Percentiles rank a stretch among this genome's conserved stretches.
Conservation (phyloP, 495 filamentous ascomycete genomes). For the Xylaria bambusicola region DNA sequence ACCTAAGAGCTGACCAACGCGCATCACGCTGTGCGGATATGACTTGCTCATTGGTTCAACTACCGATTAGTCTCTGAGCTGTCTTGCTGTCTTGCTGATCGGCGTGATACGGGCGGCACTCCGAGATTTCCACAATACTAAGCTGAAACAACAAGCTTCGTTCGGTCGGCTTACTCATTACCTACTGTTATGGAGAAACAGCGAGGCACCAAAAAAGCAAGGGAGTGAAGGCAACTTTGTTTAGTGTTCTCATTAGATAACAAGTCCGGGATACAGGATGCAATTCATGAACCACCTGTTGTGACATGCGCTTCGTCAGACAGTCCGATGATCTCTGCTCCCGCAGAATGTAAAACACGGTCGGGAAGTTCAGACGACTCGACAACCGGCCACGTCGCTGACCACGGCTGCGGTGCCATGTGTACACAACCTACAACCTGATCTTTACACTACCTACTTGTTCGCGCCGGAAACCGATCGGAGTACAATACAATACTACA, state of each 20-base stretch:
- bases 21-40: neutral
- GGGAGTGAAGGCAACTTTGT: no score
- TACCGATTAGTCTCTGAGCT: neutral
- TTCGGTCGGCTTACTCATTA: neutral
- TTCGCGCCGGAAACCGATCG: slow-evolving; percentile 11
- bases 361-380: neutral
- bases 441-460: neutral
- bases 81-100: slow-evolving; percentile 4
- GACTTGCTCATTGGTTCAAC: neutral
- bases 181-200: neutral
- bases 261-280: no score
- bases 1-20: slow-evolving; percentile 1
- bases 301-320: neutral
- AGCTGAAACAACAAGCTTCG: neutral
- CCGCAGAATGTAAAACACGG: slow-evolving; percentile 2
- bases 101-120: neutral
- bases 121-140: neutral
- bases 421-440: neutral
- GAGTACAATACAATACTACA: neutral
- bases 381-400: slow-evolving; percentile 17
- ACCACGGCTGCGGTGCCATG: neutral
- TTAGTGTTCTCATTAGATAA: no score
- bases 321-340: neutral
- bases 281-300: no score
- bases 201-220: no score